Percentiles rank a stretch among this genome's conserved stretches.
These are phyloP conservation scores for Sporisorium scitamineum DNA, from an alignment of 1,284 basidiomycete species.

Conservation along the genomic window DNA sequence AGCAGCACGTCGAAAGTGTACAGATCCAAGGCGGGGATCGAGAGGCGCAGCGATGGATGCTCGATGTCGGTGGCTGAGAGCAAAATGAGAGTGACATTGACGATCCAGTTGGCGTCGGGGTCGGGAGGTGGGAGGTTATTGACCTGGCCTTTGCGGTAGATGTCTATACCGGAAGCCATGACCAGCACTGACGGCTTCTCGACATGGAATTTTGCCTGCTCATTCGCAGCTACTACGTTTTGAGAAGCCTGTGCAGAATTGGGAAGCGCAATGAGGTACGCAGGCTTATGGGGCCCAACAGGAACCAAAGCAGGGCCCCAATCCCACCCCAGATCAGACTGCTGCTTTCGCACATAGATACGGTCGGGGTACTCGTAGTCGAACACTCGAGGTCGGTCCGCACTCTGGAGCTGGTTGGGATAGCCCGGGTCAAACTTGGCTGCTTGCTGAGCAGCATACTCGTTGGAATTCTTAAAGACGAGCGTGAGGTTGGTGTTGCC, in stretches of 20 bases:
- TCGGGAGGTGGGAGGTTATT: conserved; percentile 56
- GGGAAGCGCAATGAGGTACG: conserved; percentile 42
- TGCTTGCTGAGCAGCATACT: conserved; percentile 30
- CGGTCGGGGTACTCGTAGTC: conserved; percentile 56
- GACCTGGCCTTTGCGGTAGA: conserved; percentile 50
- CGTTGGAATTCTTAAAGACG: conserved; percentile 28
- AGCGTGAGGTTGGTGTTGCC: conserved; percentile 41
- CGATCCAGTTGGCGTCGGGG: conserved; percentile 55
- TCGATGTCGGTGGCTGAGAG: conserved; percentile 10
- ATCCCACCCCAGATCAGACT: conserved; percentile 65
- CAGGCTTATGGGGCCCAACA: conserved; percentile 40
- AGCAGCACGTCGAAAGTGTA: conserved; percentile 25
- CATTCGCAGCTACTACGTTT: background rate
- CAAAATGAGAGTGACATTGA: conserved; percentile 58
- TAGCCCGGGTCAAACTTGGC: conserved; percentile 25
- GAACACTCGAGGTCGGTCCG: conserved; percentile 5
- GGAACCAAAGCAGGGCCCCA: conserved; percentile 59
- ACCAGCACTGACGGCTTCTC: conserved; percentile 10
- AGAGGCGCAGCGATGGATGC: conserved; percentile 19
- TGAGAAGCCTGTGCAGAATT: background rate
- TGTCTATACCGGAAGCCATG: conserved; percentile 30
- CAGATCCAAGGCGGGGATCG: conserved; percentile 22
- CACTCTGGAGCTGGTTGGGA: conserved; percentile 28
- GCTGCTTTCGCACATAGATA: conserved; percentile 60
- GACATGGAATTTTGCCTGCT: background rate